Evolutionary conservation across 805 yeast species (phyloP).

Genomic region (Spathaspora sp.): DNA sequence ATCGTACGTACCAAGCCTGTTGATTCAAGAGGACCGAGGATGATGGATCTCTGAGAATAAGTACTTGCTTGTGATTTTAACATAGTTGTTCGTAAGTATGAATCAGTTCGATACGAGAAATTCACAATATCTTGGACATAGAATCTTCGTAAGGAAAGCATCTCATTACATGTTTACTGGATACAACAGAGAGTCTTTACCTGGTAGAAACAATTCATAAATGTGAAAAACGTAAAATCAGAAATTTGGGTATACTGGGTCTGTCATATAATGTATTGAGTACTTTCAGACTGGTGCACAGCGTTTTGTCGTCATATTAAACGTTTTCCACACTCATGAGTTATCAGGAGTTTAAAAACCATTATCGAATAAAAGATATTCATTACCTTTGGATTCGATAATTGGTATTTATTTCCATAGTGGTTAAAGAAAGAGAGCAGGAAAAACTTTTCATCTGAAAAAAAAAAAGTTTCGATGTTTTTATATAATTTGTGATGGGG

Average conservation of each 20-base stretch:
- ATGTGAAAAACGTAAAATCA: conserved; percentile 18
- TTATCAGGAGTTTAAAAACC: neutral
- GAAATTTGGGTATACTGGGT: conserved; percentile 47
- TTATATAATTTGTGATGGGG: neutral
- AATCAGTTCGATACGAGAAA: too few species aligned
- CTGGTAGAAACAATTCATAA: neutral
- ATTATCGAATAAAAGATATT: neutral
- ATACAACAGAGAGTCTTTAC: neutral
- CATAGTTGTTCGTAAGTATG: too few species aligned
- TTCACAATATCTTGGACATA: too few species aligned
- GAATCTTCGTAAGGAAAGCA: too few species aligned
- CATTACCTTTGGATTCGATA: neutral
- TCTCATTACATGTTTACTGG: too few species aligned
- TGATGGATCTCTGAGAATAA: too few species aligned
- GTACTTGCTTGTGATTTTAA: too few species aligned
- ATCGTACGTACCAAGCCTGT: too few species aligned
- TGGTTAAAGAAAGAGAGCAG: neutral
- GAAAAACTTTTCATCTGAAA: neutral
- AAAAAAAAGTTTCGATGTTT: neutral
- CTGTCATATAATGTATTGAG: conserved; percentile 35
- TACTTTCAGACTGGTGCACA: conserved; percentile 52
- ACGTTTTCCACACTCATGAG: neutral
- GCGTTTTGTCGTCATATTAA: conserved; percentile 44
- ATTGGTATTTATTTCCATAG: neutral
- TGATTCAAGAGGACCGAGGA: too few species aligned